Evolutionary conservation across 2,329 filamentous ascomycete genomes (phyloP), one percentile per base, ranked within the genome.

Genomic region (Neophaeococcomyces aloes): DNA sequence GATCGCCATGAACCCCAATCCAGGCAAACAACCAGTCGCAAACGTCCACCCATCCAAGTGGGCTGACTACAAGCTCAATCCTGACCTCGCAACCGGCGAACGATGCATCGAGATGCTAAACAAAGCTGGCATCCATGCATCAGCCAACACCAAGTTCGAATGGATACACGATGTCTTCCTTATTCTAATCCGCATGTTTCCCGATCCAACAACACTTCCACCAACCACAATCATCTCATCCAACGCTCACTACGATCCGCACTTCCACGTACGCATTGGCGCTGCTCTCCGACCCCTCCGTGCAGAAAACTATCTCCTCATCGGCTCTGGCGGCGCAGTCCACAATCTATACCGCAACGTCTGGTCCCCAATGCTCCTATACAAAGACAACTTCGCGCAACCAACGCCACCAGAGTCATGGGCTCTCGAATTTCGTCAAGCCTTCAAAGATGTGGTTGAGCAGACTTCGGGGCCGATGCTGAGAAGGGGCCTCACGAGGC

Each of bases 121-220:
- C 3, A 55, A 57, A 2, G 66, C 68, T 1, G 77, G 78, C 7
- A 74, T 82, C 59, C 65, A 74, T 27, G 75, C 69, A 1, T 56
- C 59, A 3, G 62, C 59, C 1, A 78, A 82, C 55, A 53, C 66
- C 0, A 65, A 56, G 0, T 83, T 83, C 50, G 75, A 83, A 55
- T 83, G 79, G 79, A 83, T 83, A 56, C 79, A 84, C 64, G 80
- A 84, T 59, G 81, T 76, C 0, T 83, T 77, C 55, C 69, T 83
- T 2, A 73, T 83, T 45, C 64, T 83, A 7, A 79, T 83, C 56
- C 69, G 78, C 42, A 83, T 84, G 79, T 83, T 83, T 50, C 79
- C 79, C 0, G 36, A 11, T 18, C 23, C 23, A 6, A 50, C 56
- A 2, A 66, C 64, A n/a, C 81, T 76, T 53, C 80, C 80, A 1